Evolutionary conservation across 2,329 filamentous ascomycete genomes (phyloP).

Genomic region (Alternaria brassicae): DNA sequence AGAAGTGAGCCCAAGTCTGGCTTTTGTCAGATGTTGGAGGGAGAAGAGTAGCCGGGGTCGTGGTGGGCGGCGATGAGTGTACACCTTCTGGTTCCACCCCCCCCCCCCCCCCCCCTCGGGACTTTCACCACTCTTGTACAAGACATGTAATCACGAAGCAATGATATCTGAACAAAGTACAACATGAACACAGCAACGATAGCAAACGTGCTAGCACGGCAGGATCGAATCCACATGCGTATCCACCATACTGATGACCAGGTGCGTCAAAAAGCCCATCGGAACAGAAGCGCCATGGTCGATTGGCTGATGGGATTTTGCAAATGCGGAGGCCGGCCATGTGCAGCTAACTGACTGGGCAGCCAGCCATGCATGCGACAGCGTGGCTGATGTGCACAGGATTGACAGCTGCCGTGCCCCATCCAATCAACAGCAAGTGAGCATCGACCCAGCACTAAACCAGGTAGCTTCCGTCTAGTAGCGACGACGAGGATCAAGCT

Average conservation of each 20-base stretch:
- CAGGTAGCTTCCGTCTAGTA: slow-evolving; percentile 21
- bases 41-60: slow-evolving; percentile 13
- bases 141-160: slow-evolving; percentile 30
- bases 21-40: slow-evolving; percentile 41
- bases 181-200: background rate
- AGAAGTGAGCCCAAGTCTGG: slow-evolving; percentile 54
- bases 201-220: slow-evolving; percentile 3
- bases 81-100: background rate
- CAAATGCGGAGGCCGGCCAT: slow-evolving; percentile 21
- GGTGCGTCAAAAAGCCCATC: background rate
- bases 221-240: background rate
- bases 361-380: slow-evolving; percentile 18
- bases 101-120: no score
- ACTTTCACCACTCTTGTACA: slow-evolving; percentile 30
- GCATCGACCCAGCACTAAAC: slow-evolving; percentile 20
- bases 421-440: slow-evolving; percentile 21
- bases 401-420: slow-evolving; percentile 32
- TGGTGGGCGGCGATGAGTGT: slow-evolving; percentile 6
- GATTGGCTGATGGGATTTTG: background rate
- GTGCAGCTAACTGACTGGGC: slow-evolving; percentile 20
- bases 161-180: slow-evolving; percentile 6
- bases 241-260: background rate
- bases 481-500: slow-evolving; percentile 26
- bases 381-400: slow-evolving; percentile 21
- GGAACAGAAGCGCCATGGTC: background rate